Evolutionary conservation across 257 asterid species (phyloP), one percentile per base, ranked within the genome.

Genomic region (Nicotiana knightiana): DNA sequence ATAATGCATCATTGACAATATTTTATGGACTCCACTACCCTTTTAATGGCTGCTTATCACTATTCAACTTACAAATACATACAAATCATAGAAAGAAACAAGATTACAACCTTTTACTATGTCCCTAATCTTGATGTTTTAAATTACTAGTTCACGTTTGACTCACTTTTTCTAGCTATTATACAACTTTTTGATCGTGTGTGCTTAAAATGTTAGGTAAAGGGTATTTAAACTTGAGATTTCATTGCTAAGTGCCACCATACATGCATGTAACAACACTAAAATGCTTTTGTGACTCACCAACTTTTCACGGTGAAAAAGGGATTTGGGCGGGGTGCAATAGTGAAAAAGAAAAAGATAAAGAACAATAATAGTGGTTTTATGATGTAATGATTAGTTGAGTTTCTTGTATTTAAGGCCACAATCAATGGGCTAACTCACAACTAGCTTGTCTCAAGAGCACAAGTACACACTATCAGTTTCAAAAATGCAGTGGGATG

Each of bases 341-440:
- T 46, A 24, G 16, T 26, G 79, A 48, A 73, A 73, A 51, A 73
- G 62, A 26, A 80, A 81, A 79, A 84, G 71, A 65, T 51, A 83
- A 62, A 59, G 86, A 48, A 35, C 51, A 37, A 57, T 21, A 57
- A 9, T 57, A 17, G 9, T 84, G 66, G 83, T 87, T 84, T 39
- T 57, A 85, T 87, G 92, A 88, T 82, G 90, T 77, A 78, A 88
- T 63, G 10, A 81, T 61, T 59, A 46, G 59, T 57, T 61, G 66
- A 68, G 26, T 67, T 75, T 62, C 77, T 81, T 54, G 83, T 89
- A 84, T 89, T 81, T 83, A 89, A 84, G 82, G 84, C 81, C 87
- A 67, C 15, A 32, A 21, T 51, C 80, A 80, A 79, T 18, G 55
- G 37, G 17, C 63, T 17, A 64, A 62, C 63, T n/a, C 67, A 85